Evolutionary conservation across 1,284 basidiomycete species (phyloP), one percentile per base, ranked within the genome.

Genomic region (Apiotrichum domesticum): DNA sequence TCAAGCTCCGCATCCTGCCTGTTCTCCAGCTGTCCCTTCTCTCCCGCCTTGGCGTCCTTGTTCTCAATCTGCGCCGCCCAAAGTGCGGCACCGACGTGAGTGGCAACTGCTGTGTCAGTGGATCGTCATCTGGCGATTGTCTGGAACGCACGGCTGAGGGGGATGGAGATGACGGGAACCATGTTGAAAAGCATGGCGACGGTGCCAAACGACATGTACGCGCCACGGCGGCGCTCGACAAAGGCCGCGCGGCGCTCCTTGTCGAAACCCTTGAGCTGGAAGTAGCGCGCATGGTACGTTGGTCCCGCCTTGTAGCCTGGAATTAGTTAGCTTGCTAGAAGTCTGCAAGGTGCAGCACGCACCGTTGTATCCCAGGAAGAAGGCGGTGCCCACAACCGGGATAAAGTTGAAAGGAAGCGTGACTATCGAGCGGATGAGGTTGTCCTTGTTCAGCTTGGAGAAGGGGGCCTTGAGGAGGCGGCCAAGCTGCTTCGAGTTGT

Each of bases 261-360:
- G 65, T 73, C 70, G 52, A 71, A 74, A 3, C 80, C 80, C 71
- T 86, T 87, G 54, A 87, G 79, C 71, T 85, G 82, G 75, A 87
- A 87, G 71, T 87, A 87, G 39, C 85, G 81, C 4, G 79, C 70
- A 69, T 87, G 86, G 72, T 81, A 85, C 6, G 78, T 73, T 0
- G 84, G 85, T 11, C 85, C 85, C 6, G 79, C 70, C 70, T 82
- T 83, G 51, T 68, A 68, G 29, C 74, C 74, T 72, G 54, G 15
- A 29, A 9, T 39, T 3, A 39, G 8, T 39, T 4, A 13, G 37
- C 13, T 4, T 39, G 37, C 37, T 39, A 3, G 44, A 45, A 37
- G n/a, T 4, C 14, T 14, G 13, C 2, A 35, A n/a, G n/a, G 9
- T 34, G 21, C 21, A 33, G 44, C 21, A 54, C 67, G 49, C 34